Evolutionary conservation across 148 eudicot species (phyloP), one percentile per base, ranked within the genome.

Genomic region (Fallopia convolvulus): DNA sequence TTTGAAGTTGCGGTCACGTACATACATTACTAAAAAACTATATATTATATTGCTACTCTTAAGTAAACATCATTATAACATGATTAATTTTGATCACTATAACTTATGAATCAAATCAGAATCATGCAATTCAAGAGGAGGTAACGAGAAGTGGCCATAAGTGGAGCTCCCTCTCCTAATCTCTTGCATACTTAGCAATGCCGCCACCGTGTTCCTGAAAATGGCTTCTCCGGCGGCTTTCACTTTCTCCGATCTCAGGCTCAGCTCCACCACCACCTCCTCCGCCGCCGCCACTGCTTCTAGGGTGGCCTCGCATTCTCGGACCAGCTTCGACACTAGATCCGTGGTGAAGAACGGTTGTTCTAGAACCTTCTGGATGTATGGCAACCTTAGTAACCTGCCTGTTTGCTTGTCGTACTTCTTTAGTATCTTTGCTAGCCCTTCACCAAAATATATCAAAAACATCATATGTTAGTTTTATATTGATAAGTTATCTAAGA

Each of bases 381-480:
- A 90, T 11, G 90, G 95, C 68, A 82, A 76, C 5, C 95, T 82
- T 39, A 92, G 17, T 10, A 90, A 60, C 47, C 91, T 89, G 0
- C 97, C 93, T 0, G 94, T 87, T 85, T 90, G 78, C 76, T 92
- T 92, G 91, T 92, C 95, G 48, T 89, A 90, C 80, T 90, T 92
- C 87, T 92, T 92, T 56, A 92, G 55, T 53, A 92, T 92, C 86
- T 92, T 92, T 4, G 93, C 93, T 79, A 92, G 76, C n/a, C 97
- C 97, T 92, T 20, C 49, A 58, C 18, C 3, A 3, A 8, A 39
- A 55, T 1, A 15, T 50, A 13, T 15, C 4, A 36, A 36, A 2
- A 36, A 36, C 3, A 36, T 36, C 39, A 4, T 44, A 44, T 6
- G 11, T 44, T 44, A 44, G 47, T 44, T 44, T 9, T 44, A 8